Percentiles rank a stretch among this genome's conserved stretches.
Conservation (phyloP, 2,329 filamentous ascomycete species). For the Paecilomyces formosus region DNA sequence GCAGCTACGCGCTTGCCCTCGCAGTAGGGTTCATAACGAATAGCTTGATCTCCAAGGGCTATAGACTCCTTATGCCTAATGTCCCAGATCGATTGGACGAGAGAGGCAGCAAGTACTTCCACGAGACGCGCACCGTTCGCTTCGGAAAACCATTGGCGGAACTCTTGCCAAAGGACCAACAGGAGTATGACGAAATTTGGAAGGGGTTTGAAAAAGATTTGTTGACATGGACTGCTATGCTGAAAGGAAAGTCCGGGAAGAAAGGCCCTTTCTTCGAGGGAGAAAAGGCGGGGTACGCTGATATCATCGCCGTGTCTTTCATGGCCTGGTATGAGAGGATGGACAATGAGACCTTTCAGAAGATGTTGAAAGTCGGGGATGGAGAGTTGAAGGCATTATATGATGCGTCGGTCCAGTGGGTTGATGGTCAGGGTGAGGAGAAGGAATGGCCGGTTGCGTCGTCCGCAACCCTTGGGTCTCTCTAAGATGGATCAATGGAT, state of each 20-base stretch:
- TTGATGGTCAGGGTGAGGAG: slow-evolving; percentile 25
- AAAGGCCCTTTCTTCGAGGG: slow-evolving; percentile 28
- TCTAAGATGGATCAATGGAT: background rate
- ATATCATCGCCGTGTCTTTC: slow-evolving; percentile 16
- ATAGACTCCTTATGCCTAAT: slow-evolving; percentile 14
- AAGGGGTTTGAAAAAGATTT: slow-evolving; percentile 13
- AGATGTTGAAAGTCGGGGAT: slow-evolving; percentile 16
- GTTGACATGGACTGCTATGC: slow-evolving; percentile 14
- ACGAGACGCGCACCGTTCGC: slow-evolving; percentile 15
- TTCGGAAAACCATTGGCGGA: slow-evolving; percentile 23
- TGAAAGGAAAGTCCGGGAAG: slow-evolving; percentile 20
- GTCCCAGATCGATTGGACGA: slow-evolving; percentile 19
- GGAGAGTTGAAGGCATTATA: slow-evolving; percentile 21
- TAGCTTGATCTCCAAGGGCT: background rate
- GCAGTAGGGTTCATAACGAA: slow-evolving; percentile 12
- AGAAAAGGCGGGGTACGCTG: slow-evolving; percentile 21
- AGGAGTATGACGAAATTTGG: slow-evolving; percentile 11
- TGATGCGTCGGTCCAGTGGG: slow-evolving; percentile 22
- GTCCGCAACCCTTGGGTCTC: background rate
- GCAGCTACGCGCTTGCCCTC: slow-evolving; percentile 23
- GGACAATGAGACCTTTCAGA: slow-evolving; percentile 15
- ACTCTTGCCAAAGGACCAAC: slow-evolving; percentile 16
- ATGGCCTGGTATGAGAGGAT: slow-evolving; percentile 19
- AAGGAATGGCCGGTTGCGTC: slow-evolving; percentile 20
- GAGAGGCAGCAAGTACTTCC: slow-evolving; percentile 22